Evolutionary conservation across 805 yeast genomes (phyloP).

Genomic region (Saccharomycopsis sp.): DNA sequence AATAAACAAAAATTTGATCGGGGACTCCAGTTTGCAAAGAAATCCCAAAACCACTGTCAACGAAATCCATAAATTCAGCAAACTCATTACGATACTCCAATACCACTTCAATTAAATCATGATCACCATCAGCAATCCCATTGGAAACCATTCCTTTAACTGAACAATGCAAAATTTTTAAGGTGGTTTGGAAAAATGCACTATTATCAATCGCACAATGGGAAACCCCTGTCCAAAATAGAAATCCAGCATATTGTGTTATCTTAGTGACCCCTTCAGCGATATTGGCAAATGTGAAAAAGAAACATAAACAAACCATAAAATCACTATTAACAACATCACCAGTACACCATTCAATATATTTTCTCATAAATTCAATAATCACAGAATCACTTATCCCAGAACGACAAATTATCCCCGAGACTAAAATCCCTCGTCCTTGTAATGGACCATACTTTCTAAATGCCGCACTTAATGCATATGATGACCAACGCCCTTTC

Average conservation of each 20-base stretch:
- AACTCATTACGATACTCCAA: conserved; percentile 3
- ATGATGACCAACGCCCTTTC: conserved; percentile 59
- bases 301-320: conserved; percentile 29
- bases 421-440: conserved; percentile 57
- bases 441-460: conserved; percentile 51
- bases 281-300: conserved; percentile 34
- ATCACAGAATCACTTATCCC: conserved; percentile 57
- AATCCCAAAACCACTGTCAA: conserved; percentile 6
- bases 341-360: conserved; percentile 28
- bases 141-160: conserved; percentile 9
- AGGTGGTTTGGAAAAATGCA: conserved; percentile 27
- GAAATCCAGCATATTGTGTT: conserved; percentile 11
- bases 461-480: conserved; percentile 57
- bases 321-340: conserved; percentile 24
- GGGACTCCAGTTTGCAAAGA: neutral
- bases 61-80: neutral
- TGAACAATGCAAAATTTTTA: conserved; percentile 9
- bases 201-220: conserved; percentile 26
- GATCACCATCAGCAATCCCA: conserved; percentile 5
- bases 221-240: conserved; percentile 22
- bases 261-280: conserved; percentile 29
- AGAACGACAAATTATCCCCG: conserved; percentile 59
- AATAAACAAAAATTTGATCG: conserved; percentile 41
- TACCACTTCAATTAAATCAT: neutral
- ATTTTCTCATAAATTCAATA: conserved; percentile 30